Conservation (phyloP, 805 yeast species). For the Grigorovia transvaalensis region DNA sequence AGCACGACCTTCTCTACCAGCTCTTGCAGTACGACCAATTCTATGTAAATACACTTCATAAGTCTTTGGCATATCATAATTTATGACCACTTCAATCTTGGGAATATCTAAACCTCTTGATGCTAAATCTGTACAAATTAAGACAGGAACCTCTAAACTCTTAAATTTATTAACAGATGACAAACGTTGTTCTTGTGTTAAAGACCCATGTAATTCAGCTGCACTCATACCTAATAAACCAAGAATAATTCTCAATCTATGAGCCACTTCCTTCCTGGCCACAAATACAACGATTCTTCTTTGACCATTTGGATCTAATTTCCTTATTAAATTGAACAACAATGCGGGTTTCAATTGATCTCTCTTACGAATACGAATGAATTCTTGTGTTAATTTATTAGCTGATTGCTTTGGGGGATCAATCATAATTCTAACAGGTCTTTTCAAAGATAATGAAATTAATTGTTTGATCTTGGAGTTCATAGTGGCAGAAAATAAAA, state of each 20-base stretch:
- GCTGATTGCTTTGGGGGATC: constrained; percentile 96
- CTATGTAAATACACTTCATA: constrained; percentile 90
- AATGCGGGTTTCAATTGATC: constrained; percentile 77
- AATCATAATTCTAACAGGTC: constrained; percentile 90
- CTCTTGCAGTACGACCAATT: constrained; percentile 99
- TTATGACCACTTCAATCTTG: constrained; percentile 87
- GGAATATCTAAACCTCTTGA: constrained; percentile 99
- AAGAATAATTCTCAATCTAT: constrained; percentile 63
- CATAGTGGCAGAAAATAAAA: constrained; percentile 97
- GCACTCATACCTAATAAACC: constrained; percentile 71
- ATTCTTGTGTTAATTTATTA: constrained; percentile 81
- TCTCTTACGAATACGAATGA: constrained; percentile 87
- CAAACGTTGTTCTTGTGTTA: constrained; percentile 88
- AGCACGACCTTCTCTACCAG: constrained; percentile 91
- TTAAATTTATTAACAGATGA: constrained; percentile 75
- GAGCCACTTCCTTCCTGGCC: constrained; percentile 84
- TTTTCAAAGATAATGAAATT: constrained; percentile 76
- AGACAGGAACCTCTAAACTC: constrained; percentile 69
- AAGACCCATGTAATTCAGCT: constrained; percentile 73
- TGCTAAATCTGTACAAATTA: constrained; percentile 95
- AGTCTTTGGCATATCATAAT: constrained; percentile 91
- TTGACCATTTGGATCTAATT: constrained; percentile 50
- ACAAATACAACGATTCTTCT: constrained; percentile 84
- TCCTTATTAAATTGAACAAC: constrained; percentile 57
- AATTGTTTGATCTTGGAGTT: constrained; percentile 82